Base-by-base conservation (phyloP, 768 basidiomycete species). In the Tricholoma terreum region DNA sequence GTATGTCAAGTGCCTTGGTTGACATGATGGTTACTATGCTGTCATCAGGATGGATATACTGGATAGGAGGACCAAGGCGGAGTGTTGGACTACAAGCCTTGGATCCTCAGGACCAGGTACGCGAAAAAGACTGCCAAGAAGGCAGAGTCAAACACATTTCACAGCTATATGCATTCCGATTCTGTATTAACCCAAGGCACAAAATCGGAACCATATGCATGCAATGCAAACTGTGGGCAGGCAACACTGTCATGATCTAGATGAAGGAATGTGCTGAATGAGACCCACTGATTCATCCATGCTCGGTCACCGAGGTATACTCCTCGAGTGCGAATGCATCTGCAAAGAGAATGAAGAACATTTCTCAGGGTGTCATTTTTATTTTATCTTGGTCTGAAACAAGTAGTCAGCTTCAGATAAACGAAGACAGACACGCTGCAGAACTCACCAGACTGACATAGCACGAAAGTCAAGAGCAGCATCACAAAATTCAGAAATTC, bases 121-220 rank as follows among this genome's bases (percentile, higher is more conserved):
- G 77, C 77, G 22, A 90, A 63, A 69, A 89, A 92, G 50, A 93
- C 76, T 19, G 84, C 57, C 58, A 85, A 79, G 67, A 92, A 92
- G 0, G 82, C 79, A 21, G 89, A 85, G 71, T 92, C 94, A 63
- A 95, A 93, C 5, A 84, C 87, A 66, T 94, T 95, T 94, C 94
- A 96, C 61, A 94, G 84, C 90, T 94, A 63, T 17, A 50, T 40
- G 24, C 14, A 7, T 46, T 15, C 24, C 24, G 30, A 46, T n/a
- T 7, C 22, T 30, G 45, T 19, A 50, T 52, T 27, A 33, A 45
- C 45, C 52, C 52, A 10, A 54, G 35, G 50, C 48, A 55, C 40
- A 40, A 14, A 52, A 40, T 10, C 2, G 17, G 2, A 31, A 65
- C 65, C 31, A 6, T 67, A 90, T 90, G 65, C 92, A 93, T 19